Percentiles rank a stretch among this genome's conserved stretches.
Evolutionary conservation across 148 eudicot genomes (phyloP).

Genomic region (Vaccinium myrtillus): DNA sequence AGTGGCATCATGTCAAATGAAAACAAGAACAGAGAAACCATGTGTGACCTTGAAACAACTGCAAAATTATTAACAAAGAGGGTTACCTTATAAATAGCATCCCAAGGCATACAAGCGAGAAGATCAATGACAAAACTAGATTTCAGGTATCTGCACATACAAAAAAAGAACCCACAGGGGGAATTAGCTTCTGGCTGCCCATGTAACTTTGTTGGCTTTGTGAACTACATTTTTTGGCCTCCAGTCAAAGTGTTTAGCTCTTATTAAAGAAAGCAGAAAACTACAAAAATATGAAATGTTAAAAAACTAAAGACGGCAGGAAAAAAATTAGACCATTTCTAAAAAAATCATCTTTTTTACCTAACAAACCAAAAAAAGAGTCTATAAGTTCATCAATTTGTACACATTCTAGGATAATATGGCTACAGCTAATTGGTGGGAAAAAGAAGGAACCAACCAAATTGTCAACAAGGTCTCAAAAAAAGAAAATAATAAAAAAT

Average conservation of each 20-base stretch:
- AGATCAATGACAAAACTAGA: constrained; percentile 72
- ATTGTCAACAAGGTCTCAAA: no score
- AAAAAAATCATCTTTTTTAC: background rate
- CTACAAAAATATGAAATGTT: background rate
- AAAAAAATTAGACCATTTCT: background rate
- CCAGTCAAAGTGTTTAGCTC: background rate
- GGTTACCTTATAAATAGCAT: constrained; percentile 72
- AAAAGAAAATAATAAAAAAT: no score
- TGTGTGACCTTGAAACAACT: background rate
- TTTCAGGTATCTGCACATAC: constrained; percentile 67
- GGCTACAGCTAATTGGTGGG: no score
- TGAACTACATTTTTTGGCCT: background rate
- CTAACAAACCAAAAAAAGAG: background rate
- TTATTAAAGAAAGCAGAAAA: background rate
- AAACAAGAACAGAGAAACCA: background rate
- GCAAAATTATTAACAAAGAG: background rate
- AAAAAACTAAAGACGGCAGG: background rate
- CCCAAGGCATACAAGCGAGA: constrained; percentile 94
- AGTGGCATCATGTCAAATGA: background rate
- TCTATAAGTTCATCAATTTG: no score
- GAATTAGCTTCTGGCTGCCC: background rate
- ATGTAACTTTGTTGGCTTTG: background rate
- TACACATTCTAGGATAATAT: no score
- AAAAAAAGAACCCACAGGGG: background rate
- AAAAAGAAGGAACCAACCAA: no score